phyloP scores from a whole-genome alignment of 768 basidiomycete species.

The Leccinum subtestaceum region DNA sequence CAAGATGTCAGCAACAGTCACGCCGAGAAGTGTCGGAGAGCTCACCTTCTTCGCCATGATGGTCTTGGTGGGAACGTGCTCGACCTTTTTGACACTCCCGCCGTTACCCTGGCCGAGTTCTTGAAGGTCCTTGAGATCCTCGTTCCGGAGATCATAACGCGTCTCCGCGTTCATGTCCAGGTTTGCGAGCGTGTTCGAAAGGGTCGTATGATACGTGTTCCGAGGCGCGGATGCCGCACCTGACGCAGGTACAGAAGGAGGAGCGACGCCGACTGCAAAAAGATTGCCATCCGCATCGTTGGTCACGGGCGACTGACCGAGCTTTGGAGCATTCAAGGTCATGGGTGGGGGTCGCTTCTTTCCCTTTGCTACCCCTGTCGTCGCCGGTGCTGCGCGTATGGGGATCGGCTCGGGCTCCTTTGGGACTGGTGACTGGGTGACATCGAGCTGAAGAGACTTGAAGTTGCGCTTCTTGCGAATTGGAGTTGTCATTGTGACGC shows the following conservation, averaged over 20 bases:
- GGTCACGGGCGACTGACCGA: conserved; percentile 37
- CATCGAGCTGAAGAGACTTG: conserved; percentile 77
- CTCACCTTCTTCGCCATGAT: conserved; percentile 98
- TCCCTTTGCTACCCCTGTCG: conserved; percentile 38
- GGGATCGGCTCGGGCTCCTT: conserved; percentile 44
- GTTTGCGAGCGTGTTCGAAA: conserved; percentile 82
- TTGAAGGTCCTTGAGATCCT: conserved; percentile 85
- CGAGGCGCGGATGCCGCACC: conserved; percentile 53
- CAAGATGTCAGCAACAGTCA: not conserved
- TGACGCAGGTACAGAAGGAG: conserved; percentile 53
- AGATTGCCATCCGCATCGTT: conserved; percentile 40
- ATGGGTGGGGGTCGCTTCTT: conserved; percentile 84
- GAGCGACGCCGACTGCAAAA: conserved; percentile 45
- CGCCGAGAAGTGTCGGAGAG: not conserved
- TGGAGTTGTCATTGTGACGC: conserved; percentile 46
- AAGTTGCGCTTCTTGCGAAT: conserved; percentile 92
- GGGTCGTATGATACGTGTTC: conserved; percentile 73
- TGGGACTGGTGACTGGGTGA: conserved; percentile 41
- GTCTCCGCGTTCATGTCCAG: conserved; percentile 84
- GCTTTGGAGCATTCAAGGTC: conserved; percentile 71
- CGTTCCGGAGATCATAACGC: conserved; percentile 80
- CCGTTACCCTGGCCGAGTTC: conserved; percentile 97
- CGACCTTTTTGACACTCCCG: conserved; percentile 94
- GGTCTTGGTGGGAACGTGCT: conserved; percentile 86
- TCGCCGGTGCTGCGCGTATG: conserved; percentile 45